Evolutionary conservation across 148 eudicot genomes (phyloP), one percentile per base, ranked within the genome.

Genomic region (Gaultheria prostrata): DNA sequence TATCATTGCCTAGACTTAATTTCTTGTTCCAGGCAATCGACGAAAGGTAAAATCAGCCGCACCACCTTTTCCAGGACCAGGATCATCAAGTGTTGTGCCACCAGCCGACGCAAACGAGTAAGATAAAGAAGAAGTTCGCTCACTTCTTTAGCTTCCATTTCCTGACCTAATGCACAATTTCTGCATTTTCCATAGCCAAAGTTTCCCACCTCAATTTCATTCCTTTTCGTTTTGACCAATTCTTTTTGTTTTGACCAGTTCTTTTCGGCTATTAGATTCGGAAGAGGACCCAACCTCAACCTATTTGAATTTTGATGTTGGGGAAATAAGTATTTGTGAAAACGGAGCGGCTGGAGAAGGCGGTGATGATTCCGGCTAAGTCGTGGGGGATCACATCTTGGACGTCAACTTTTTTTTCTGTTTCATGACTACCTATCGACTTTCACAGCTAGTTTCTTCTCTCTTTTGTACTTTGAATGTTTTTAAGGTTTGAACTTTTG

Each of bases 11-110:
- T 39, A 5, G 43, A 39, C 43, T 56, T n/a, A n/a, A n/a, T n/a
- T 71, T 67, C 76, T 71, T 71, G 46, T 71, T 71, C 43, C 46
- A 71, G 76, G 76, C 10, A 6, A 15, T 33, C 76, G 76, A 33
- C 17, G 35, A 71, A 71, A 46, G 33, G n/a, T n/a, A 35, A 33
- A 71, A 10, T 71, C 76, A 71, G n/a, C 24, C n/a, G 17, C 46
- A 33, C 0, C 76, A 1, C 76, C 76, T 35, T 12, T 6, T 11
- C 3, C 0, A 33, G 46, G 21, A 71, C 48, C 48, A 7, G 76
- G n/a, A 71, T 35, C 76, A 17, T 71, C 76, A 6, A 32, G 45
- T 7, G 76, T 71, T n/a, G n/a, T n/a, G n/a, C n/a, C n/a, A 46
- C 76, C 45, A 71, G 7, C 76, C 35, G 0, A 71, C 0, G 8